These are phyloP conservation scores for Recurvomyces mirabilis DNA, from an alignment of 495 filamentous ascomycete genomes.

Conservation along the genomic window DNA sequence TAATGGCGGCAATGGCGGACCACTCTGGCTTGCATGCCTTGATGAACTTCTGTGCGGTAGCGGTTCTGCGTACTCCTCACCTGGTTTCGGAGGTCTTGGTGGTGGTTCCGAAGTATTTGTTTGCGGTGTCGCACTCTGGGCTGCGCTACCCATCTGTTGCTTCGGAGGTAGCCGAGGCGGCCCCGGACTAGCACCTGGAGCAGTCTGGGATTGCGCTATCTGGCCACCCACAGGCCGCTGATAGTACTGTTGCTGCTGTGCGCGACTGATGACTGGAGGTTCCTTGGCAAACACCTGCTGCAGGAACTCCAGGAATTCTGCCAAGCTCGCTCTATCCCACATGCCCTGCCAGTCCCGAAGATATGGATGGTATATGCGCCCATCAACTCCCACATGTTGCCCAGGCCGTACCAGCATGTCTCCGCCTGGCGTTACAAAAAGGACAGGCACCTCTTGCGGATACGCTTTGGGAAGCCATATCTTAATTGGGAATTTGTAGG, in stretches of 20 bases:
- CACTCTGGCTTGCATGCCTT: not conserved
- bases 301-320: constrained; percentile 71
- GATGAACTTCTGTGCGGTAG: constrained; percentile 8
- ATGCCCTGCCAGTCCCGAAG: constrained; percentile 76
- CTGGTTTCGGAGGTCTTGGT: constrained; percentile 31
- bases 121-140: too few relatives aligned
- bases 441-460: constrained; percentile 70
- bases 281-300: constrained; percentile 88
- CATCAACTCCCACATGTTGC: constrained; percentile 91
- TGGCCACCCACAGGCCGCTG: constrained; percentile 22
- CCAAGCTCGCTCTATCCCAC: constrained; percentile 80
- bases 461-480: constrained; percentile 96
- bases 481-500: constrained; percentile 82
- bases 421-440: constrained; percentile 77
- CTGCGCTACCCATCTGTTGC: constrained; percentile 5
- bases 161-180: constrained; percentile 35
- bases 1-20: constrained; percentile 20
- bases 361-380: constrained; percentile 91
- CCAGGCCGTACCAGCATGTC: constrained; percentile 84
- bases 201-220: constrained; percentile 28
- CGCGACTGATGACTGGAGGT: constrained; percentile 69
- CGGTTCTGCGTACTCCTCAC: constrained; percentile 6
- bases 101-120: too few relatives aligned
- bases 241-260: constrained; percentile 38
- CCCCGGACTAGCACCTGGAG: constrained; percentile 21